Evolutionary conservation across 192 early-diverging fungal species (phyloP).

Genomic region (Powellomyces hirtus): DNA sequence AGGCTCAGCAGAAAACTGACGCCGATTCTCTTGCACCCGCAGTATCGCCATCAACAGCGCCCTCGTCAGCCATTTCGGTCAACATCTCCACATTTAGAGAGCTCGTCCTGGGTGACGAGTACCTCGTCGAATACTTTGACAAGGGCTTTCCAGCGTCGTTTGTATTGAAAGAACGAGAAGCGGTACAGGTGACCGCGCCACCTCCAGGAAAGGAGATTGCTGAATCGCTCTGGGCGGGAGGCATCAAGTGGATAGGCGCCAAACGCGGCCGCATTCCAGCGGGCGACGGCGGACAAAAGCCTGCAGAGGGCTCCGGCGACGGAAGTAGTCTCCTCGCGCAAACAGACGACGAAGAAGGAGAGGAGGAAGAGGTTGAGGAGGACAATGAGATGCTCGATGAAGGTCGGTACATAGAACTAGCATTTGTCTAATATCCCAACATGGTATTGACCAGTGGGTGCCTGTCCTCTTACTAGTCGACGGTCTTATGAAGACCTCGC

Average conservation of each 20-base stretch:
- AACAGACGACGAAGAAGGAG: background rate
- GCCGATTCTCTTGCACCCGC: constrained; percentile 6
- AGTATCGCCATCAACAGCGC: constrained; percentile 27
- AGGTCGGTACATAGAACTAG: no score
- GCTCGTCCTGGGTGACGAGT: constrained; percentile 81
- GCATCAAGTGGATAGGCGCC: constrained; percentile 34
- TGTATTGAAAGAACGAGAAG: constrained; percentile 54
- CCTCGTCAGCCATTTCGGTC: constrained; percentile 37
- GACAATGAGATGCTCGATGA: constrained; percentile 16
- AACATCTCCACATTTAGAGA: constrained; percentile 67
- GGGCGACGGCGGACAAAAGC: background rate
- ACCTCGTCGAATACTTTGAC: constrained; percentile 83
- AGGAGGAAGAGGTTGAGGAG: constrained; percentile 28
- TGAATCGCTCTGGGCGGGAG: constrained; percentile 40
- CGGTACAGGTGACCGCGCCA: constrained; percentile 31
- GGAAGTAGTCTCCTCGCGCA: no score
- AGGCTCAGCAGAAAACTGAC: background rate
- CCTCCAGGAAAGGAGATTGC: constrained; percentile 40
- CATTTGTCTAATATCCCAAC: no score
- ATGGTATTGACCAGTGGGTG: no score
- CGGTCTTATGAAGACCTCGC: no score
- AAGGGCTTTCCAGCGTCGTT: constrained; percentile 60
- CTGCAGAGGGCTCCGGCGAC: background rate
- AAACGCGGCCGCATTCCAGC: background rate
- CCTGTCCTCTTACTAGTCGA: no score